Base-by-base conservation (phyloP, 768 basidiomycete genomes). In the Mycena polygramma region DNA sequence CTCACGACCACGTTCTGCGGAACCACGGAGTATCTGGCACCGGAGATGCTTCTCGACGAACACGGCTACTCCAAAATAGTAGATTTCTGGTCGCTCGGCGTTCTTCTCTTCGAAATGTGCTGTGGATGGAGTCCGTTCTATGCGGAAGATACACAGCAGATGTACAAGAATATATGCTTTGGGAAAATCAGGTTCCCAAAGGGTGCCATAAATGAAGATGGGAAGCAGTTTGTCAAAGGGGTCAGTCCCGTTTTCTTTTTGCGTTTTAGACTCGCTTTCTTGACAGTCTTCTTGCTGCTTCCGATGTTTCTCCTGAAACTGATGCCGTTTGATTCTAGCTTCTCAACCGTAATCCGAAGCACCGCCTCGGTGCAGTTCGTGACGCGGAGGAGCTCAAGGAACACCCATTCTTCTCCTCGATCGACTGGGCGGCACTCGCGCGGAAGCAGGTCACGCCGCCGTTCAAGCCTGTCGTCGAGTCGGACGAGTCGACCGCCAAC, bases 111-210 rank as follows among this genome's bases (percentile, higher is more conserved):
- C 79, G 98, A 99, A 83, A 99, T 99, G 98, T 99, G 98, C 77
- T 99, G 98, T 75, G 98, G 98, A 8, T 99, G 98, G 98, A 96
- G 94, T 78, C 98, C 98, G 49, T 99, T 99, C 83, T 99, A 99
- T 77, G 97, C 97, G 20, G 98, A 99, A 77, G 98, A 99, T 78
- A 98, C 96, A 6, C 97, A 99, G 79, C 95, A 97, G 82, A 99
- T 99, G 98, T 99, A 99, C 85, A 96, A 96, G 86, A 96, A 94
- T 82, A 95, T 95, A 74, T 98, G 97, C 79, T 99, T 99, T 80
- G 98, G 98, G 69, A 99, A 98, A 87, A 98, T 99, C 78, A 88
- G 96, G 62, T 99, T 99, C 84, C 98, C 98, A 7, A 93, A 95
- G 77, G 97, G 94, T 62, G 97, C 98, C 41, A 98, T 99, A 74